phyloP scores from a whole-genome alignment of 2,329 filamentous ascomycete species.

The Thyridium curvatum region DNA sequence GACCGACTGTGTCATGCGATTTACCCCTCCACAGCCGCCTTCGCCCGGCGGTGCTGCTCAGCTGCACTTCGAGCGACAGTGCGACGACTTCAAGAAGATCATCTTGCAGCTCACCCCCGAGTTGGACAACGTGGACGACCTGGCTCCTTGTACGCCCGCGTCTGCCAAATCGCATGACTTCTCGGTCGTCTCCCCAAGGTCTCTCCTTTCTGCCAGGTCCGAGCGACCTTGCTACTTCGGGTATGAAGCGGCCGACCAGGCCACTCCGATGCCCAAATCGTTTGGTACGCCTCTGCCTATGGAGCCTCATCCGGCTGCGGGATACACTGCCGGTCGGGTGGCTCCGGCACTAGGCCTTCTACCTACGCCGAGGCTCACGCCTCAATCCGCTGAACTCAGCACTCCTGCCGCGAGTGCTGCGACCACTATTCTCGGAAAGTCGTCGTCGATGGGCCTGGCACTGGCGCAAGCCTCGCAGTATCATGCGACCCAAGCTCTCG shows the following conservation, averaged over 20 bases:
- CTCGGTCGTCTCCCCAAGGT: conserved; percentile 31
- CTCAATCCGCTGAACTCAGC: conserved; percentile 47
- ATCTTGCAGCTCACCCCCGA: conserved; percentile 51
- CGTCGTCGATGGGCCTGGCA: conserved; percentile 54
- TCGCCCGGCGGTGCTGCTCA: conserved; percentile 42
- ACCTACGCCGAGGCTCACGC: conserved; percentile 53
- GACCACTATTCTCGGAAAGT: conserved; percentile 40
- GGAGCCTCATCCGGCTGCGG: conserved; percentile 40
- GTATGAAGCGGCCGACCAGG: conserved; percentile 31
- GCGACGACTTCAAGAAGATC: conserved; percentile 51
- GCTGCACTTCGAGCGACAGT: conserved; percentile 35
- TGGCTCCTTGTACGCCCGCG: conserved; percentile 31
- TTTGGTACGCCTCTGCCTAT: conserved; percentile 36
- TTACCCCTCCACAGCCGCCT: conserved; percentile 61
- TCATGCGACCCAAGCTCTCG: conserved; percentile 40
- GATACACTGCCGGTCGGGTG: conserved; percentile 37
- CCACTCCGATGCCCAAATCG: conserved; percentile 33
- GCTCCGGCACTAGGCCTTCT: conserved; percentile 49
- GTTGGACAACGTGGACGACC: conserved; percentile 50
- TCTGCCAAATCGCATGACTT: conserved; percentile 19
- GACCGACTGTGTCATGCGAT: conserved; percentile 86
- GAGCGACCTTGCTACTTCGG: conserved; percentile 25
- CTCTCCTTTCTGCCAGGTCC: conserved; percentile 35
- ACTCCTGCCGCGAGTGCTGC: conserved; percentile 55
- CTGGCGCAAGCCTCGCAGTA: conserved; percentile 48